Evolutionary conservation across 83 land plant species (phyloP).

Genomic region (Thuja plicata): DNA sequence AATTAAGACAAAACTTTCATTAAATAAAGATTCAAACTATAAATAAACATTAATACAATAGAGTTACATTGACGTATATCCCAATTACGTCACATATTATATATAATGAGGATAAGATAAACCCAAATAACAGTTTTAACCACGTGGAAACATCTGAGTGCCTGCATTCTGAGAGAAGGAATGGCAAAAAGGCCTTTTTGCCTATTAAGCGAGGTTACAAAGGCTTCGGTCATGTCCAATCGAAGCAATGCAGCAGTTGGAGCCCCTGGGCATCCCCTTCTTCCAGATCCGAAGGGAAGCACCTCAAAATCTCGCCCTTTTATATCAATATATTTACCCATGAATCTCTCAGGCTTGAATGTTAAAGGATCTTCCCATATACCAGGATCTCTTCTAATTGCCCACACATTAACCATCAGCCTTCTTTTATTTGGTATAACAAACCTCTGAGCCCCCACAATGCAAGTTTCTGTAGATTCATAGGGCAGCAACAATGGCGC

Average conservation of each 20-base stretch:
- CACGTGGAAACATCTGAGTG: too few species aligned
- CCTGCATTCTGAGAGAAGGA: too few species aligned
- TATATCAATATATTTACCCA: neutral
- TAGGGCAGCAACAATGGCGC: neutral
- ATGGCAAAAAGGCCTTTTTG: too few species aligned
- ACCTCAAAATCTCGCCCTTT: neutral
- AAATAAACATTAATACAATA: too few species aligned
- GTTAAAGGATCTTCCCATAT: slow-evolving; percentile 21
- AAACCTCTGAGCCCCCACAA: neutral
- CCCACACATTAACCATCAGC: slow-evolving; percentile 17
- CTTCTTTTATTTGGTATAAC: neutral
- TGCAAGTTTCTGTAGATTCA: neutral
- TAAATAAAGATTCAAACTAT: too few species aligned
- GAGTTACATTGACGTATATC: too few species aligned
- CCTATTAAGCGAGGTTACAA: neutral
- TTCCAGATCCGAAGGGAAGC: neutral
- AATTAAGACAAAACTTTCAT: too few species aligned
- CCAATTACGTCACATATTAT: too few species aligned
- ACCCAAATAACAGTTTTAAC: too few species aligned
- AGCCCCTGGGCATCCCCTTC: neutral
- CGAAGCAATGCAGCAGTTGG: neutral
- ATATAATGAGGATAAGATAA: too few species aligned
- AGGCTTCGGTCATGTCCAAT: neutral
- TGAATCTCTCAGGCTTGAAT: slow-evolving; percentile 26
- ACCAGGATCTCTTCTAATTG: slow-evolving; percentile 18